Evolutionary conservation across 345 rosid species (phyloP).

Genomic region (Fremontodendron californicum): DNA sequence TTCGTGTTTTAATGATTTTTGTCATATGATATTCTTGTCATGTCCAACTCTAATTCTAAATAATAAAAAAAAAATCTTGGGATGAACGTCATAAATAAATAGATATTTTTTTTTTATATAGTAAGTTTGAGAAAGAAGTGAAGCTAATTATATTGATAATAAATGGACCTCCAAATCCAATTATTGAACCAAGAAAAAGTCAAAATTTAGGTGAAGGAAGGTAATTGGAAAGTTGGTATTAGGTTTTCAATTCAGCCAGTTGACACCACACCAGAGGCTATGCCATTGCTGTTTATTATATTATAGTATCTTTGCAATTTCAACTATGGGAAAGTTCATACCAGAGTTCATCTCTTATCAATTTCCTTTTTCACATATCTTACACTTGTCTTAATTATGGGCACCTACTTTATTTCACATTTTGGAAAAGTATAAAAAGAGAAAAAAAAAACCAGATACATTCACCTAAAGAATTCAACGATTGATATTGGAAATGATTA

Average conservation of each 20-base stretch:
- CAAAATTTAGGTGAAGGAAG: conserved; percentile 19
- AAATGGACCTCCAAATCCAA: background rate
- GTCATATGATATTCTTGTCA: too few relatives aligned
- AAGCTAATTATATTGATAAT: background rate
- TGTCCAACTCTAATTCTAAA: too few relatives aligned
- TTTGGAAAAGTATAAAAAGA: too few relatives aligned
- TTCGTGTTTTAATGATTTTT: too few relatives aligned
- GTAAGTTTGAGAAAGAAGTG: background rate
- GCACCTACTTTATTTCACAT: background rate
- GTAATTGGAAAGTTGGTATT: background rate
- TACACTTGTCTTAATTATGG: background rate
- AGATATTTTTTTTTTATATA: too few relatives aligned
- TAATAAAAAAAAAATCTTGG: background rate
- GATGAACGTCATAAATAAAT: too few relatives aligned
- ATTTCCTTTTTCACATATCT: background rate
- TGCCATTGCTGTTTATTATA: background rate
- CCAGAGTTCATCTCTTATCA: background rate
- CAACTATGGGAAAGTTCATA: too few relatives aligned
- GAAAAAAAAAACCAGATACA: background rate
- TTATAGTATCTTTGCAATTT: too few relatives aligned
- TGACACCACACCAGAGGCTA: background rate
- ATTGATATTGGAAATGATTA: background rate
- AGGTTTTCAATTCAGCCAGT: background rate
- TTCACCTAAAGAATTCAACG: background rate
- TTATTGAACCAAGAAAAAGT: conserved; percentile 15